Evolutionary conservation across 1,139 yeast genomes (phyloP).

Genomic region (Ogataea hybrid): DNA sequence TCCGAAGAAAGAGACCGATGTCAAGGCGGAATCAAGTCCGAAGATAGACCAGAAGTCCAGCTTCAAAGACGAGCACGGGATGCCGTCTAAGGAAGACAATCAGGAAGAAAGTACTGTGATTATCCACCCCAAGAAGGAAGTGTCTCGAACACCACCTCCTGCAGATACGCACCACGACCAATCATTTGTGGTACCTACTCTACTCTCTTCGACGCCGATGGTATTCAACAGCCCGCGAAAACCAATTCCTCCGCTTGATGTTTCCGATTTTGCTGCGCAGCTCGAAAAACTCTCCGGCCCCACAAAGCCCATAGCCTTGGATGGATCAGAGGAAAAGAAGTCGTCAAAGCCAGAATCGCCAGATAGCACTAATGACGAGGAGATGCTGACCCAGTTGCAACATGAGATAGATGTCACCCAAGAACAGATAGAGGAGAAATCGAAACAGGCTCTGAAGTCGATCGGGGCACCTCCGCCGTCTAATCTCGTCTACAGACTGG

Average conservation of each 20-base stretch:
- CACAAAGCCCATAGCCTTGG: slow-evolving; percentile 6
- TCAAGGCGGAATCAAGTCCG: slow-evolving; percentile 1
- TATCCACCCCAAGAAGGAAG: too few species aligned
- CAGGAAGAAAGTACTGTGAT: too few species aligned
- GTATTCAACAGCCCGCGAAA: slow-evolving; percentile 10
- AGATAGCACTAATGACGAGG: slow-evolving; percentile 6
- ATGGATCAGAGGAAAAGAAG: neutral
- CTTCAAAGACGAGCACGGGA: neutral
- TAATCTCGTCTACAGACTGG: slow-evolving; percentile 13
- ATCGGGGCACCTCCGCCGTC: slow-evolving; percentile 15
- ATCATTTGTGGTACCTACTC: slow-evolving; percentile 13
- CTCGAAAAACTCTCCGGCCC: slow-evolving; percentile 13
- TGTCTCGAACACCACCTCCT: neutral
- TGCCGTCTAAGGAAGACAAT: neutral
- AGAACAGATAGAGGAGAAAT: slow-evolving; percentile 26
- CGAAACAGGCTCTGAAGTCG: slow-evolving; percentile 23
- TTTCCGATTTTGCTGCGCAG: slow-evolving; percentile 14
- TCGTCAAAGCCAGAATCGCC: slow-evolving; percentile 1
- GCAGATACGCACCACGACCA: neutral
- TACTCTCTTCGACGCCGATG: slow-evolving; percentile 22
- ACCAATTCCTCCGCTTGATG: slow-evolving; percentile 8
- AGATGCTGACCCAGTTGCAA: slow-evolving; percentile 5
- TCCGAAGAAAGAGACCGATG: neutral
- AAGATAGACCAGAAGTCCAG: neutral
- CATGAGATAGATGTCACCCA: slow-evolving; percentile 21